Conservation (phyloP, 139 green algal genomes). For the Micractinium sp. region DNA sequence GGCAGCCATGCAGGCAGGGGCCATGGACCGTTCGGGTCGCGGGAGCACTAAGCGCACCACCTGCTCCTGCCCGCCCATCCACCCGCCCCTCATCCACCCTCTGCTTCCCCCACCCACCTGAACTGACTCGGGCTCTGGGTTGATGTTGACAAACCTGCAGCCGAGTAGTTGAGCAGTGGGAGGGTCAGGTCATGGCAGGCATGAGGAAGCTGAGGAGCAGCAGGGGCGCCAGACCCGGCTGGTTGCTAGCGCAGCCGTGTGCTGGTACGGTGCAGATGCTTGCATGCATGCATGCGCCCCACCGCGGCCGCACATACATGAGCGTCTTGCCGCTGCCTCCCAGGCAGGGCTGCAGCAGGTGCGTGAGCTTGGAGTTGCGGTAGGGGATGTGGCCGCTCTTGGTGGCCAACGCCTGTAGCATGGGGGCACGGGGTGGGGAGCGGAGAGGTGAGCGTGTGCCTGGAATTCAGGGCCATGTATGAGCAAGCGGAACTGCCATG, state of each 20-base stretch:
- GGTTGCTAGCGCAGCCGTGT: neutral
- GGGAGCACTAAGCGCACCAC: no score
- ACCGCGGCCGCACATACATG: slow-evolving; percentile 77
- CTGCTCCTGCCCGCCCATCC: neutral
- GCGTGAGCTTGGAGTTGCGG: slow-evolving; percentile 96
- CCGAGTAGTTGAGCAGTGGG: no score
- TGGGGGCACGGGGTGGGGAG: neutral
- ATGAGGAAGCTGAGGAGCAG: neutral
- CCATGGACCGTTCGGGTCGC: no score
- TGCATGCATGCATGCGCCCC: neutral
- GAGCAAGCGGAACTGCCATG: no score
- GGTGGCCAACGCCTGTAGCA: slow-evolving; percentile 58
- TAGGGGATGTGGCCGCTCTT: slow-evolving; percentile 86
- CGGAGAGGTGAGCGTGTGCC: neutral
- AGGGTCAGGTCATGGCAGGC: slow-evolving; percentile 47
- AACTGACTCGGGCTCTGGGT: slow-evolving; percentile 78
- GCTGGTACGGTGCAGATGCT: neutral
- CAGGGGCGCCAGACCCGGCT: neutral
- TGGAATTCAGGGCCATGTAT: no score
- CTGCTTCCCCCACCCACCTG: slow-evolving; percentile 21
- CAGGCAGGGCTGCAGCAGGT: slow-evolving; percentile 92
- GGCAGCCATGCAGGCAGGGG: neutral
- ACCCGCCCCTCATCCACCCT: neutral
- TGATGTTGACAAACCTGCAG: slow-evolving; percentile 87
- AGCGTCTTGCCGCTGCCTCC: slow-evolving; percentile 92